Evolutionary conservation across 2,329 filamentous ascomycete genomes (phyloP).

Genomic region (Colletotrichum filicis): DNA sequence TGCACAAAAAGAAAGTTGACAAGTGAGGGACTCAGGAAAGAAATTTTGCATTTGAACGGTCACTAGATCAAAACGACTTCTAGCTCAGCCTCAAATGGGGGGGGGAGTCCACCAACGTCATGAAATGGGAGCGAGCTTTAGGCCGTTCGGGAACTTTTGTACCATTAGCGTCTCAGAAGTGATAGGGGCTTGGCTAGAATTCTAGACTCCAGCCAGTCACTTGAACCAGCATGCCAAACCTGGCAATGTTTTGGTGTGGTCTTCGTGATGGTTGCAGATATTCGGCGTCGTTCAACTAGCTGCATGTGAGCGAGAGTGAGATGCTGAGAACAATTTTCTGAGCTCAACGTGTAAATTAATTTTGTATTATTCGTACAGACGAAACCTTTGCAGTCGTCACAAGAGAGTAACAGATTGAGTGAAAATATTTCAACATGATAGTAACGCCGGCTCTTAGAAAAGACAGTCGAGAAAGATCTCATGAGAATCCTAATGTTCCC

Average conservation of each 20-base stretch:
- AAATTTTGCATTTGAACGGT: neutral
- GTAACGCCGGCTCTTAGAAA: neutral
- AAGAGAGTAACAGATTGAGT: neutral
- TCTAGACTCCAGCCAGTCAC: neutral
- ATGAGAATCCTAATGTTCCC: neutral
- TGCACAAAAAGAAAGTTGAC: neutral
- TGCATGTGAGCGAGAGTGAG: neutral
- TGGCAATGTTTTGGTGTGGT: neutral
- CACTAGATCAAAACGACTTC: neutral
- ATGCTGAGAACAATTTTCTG: too few species aligned
- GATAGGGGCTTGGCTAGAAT: neutral
- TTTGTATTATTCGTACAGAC: neutral
- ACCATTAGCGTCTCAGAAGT: neutral
- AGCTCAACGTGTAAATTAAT: too few species aligned
- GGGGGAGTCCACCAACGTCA: too few species aligned
- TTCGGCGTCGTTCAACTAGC: neutral
- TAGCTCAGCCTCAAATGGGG: neutral
- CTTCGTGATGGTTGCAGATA: neutral
- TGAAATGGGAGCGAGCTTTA: neutral
- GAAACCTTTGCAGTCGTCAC: neutral
- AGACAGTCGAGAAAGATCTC: too few species aligned
- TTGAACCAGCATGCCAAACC: neutral
- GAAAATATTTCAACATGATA: neutral
- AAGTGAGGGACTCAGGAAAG: neutral
- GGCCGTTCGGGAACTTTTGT: neutral